phyloP scores from a whole-genome alignment of 2,329 filamentous ascomycete species.

The Calonectria hongkongensis region DNA sequence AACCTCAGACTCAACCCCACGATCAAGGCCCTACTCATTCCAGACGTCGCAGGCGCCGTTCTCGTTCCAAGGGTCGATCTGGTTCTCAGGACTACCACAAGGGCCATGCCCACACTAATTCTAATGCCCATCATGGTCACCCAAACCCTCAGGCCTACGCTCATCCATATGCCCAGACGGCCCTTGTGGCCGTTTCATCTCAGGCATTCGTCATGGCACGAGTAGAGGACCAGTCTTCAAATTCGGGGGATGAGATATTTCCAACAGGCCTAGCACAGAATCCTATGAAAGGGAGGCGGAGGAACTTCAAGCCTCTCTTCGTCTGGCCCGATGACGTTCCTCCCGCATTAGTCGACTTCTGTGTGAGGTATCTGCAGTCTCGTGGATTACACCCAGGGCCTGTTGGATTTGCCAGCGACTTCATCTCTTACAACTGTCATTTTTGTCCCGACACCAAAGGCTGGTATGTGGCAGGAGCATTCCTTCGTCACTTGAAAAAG shows the following conservation, averaged over 20 bases:
- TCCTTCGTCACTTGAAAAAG: conserved; percentile 8
- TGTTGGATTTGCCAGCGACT: conserved; percentile 16
- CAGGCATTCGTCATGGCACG: conserved; percentile 1
- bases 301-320: conserved; percentile 16
- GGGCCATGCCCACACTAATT: background rate
- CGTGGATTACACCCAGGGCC: conserved; percentile 14
- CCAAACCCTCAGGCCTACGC: background rate
- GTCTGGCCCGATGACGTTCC: conserved; percentile 14
- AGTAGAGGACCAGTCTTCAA: background rate
- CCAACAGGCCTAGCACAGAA: conserved; percentile 16
- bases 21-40: background rate
- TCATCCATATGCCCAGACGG: background rate
- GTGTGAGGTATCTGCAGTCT: conserved; percentile 7
- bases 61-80: background rate
- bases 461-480: conserved; percentile 13
- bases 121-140: background rate
- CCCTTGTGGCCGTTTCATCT: background rate
- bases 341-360: conserved; percentile 1
- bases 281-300: conserved; percentile 14
- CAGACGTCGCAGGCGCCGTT: background rate
- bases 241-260: conserved; percentile 7
- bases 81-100: background rate
- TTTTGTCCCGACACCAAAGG: conserved; percentile 18
- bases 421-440: conserved; percentile 12
- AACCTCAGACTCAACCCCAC: background rate